Evolutionary conservation across 768 basidiomycete genomes (phyloP).

Genomic region (Russula vinacea): DNA sequence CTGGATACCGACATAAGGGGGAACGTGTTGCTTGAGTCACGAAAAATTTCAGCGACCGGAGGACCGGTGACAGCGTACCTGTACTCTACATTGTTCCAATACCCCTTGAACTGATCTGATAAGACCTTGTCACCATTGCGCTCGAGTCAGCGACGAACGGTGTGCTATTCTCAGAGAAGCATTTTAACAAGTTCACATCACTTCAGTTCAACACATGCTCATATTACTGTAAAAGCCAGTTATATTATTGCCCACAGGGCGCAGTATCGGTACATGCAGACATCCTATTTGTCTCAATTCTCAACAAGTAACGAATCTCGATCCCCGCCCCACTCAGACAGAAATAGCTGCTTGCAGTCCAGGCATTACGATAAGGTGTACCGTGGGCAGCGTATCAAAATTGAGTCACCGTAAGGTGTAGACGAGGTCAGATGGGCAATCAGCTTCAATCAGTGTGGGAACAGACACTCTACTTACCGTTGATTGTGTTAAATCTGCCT

Average conservation of each 20-base stretch:
- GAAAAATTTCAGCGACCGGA: neutral
- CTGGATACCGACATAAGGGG: neutral
- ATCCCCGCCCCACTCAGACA: neutral
- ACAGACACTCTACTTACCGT: neutral
- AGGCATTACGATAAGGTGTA: conserved; percentile 4
- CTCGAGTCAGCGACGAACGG: conserved; percentile 1
- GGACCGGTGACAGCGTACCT: neutral
- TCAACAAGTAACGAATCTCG: neutral
- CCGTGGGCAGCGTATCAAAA: neutral
- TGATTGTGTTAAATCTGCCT: conserved; percentile 11
- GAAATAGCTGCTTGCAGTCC: neutral
- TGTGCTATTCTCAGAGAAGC: neutral
- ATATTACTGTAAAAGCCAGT: neutral
- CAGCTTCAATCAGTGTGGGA: conserved; percentile 8
- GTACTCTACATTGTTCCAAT: neutral
- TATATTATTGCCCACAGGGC: neutral
- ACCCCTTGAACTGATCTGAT: conserved; percentile 7
- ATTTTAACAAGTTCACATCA: conserved; percentile 4
- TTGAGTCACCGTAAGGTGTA: conserved; percentile 1
- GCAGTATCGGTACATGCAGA: conserved; percentile 1
- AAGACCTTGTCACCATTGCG: conserved; percentile 1
- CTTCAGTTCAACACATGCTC: conserved; percentile 7
- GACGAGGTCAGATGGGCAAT: neutral
- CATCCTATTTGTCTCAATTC: neutral
- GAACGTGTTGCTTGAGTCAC: conserved; percentile 1